These are phyloP conservation scores for Pythium insidiosum DNA, from an alignment of 352 stramenopile species.

Conservation along the genomic window DNA sequence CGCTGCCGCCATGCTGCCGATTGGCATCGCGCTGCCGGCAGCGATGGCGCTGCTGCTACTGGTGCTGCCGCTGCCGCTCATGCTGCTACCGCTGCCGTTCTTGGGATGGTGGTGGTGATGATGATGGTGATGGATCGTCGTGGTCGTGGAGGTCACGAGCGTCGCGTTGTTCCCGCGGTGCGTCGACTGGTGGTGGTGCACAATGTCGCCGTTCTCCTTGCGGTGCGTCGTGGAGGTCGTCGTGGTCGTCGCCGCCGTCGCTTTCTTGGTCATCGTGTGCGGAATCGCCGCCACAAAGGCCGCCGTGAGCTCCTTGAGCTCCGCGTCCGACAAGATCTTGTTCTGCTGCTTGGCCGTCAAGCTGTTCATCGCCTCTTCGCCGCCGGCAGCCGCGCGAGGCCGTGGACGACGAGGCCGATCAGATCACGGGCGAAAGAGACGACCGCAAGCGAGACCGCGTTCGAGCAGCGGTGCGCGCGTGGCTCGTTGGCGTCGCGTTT, in stretches of 20 bases:
- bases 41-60: no score
- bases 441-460: no score
- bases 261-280: slow-evolving; percentile 1
- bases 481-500: no score
- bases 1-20: neutral
- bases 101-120: slow-evolving; percentile 6
- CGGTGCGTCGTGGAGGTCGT: slow-evolving; percentile 51
- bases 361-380: neutral
- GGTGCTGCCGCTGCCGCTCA: no score
- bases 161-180: slow-evolving; percentile 61
- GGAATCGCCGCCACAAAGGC: slow-evolving; percentile 7
- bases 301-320: slow-evolving; percentile 62
- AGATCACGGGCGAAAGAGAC: no score
- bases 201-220: slow-evolving; percentile 67
- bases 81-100: neutral
- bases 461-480: no score
- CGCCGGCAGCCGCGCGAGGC: no score
- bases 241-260: slow-evolving; percentile 27
- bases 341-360: slow-evolving; percentile 23
- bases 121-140: slow-evolving; percentile 63
- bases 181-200: slow-evolving; percentile 72
- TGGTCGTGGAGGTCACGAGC: slow-evolving; percentile 69
- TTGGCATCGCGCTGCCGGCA: neutral
- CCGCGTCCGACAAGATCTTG: slow-evolving; percentile 61
- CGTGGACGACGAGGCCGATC: no score